Evolutionary conservation across 2,329 filamentous ascomycete species (phyloP).

Genomic region (Colletotrichum zoysiae): DNA sequence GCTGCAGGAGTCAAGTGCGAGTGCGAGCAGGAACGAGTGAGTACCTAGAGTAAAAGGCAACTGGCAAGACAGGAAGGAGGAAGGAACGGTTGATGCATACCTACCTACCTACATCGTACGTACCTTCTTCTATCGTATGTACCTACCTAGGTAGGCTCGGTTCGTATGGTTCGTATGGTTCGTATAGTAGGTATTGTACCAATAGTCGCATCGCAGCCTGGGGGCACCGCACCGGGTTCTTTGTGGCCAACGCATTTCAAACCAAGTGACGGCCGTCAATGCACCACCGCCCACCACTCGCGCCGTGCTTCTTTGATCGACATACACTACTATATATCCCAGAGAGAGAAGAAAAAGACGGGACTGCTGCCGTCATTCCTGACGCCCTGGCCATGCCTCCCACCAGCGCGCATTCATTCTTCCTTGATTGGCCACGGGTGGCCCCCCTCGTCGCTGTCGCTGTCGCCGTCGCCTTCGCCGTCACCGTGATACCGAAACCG

Average conservation of each 20-base stretch:
- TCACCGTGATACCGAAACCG: slow-evolving; percentile 4
- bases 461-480: not conserved
- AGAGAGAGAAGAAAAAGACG: too few relatives aligned
- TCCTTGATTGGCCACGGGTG: slow-evolving; percentile 4
- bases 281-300: not conserved
- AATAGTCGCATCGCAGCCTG: not conserved
- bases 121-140: too few relatives aligned
- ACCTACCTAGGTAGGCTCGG: too few relatives aligned
- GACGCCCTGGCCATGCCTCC: slow-evolving; percentile 31
- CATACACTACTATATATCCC: not conserved
- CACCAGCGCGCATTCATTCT: slow-evolving; percentile 5
- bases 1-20: not conserved
- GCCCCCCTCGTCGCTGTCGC: not conserved
- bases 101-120: too few relatives aligned
- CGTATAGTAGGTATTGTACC: too few relatives aligned
- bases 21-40: not conserved
- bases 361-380: too few relatives aligned
- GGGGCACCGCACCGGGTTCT: not conserved
- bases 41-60: not conserved
- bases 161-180: too few relatives aligned
- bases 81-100: not conserved
- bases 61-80: not conserved
- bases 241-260: not conserved
- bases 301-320: not conserved
- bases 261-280: not conserved